Percentiles rank a stretch among this genome's conserved stretches.
Evolutionary conservation across 768 basidiomycete species (phyloP).

Genomic region (Termitomyces sp.): DNA sequence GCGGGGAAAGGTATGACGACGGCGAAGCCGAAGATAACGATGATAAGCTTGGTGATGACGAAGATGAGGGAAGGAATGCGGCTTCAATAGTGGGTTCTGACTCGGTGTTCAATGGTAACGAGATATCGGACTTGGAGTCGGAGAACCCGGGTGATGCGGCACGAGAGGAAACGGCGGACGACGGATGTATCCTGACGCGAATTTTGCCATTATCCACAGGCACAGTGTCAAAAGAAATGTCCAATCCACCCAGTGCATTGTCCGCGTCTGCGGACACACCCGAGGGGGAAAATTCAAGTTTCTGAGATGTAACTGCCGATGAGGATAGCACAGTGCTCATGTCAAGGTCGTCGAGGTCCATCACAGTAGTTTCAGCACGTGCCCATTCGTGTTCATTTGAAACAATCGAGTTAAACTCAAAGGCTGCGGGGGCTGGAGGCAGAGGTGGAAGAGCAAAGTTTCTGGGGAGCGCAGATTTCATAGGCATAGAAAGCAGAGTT

Average conservation of each 20-base stretch:
- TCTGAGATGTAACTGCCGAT: constrained; percentile 34
- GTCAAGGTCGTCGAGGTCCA: constrained; percentile 46
- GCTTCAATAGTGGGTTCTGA: constrained; percentile 19
- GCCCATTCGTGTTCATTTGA: constrained; percentile 58
- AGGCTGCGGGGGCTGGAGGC: constrained; percentile 40
- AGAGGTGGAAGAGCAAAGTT: constrained; percentile 51
- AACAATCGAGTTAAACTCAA: constrained; percentile 45
- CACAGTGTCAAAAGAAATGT: constrained; percentile 71
- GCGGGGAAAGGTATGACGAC: constrained; percentile 35
- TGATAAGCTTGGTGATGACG: constrained; percentile 7
- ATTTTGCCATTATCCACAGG: constrained; percentile 67
- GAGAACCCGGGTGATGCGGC: constrained; percentile 32
- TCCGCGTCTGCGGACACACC: constrained; percentile 39
- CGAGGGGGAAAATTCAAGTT: constrained; percentile 57
- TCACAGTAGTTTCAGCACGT: constrained; percentile 35
- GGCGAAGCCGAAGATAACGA: constrained; percentile 25
- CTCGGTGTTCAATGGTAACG: constrained; percentile 26
- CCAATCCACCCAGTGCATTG: constrained; percentile 52
- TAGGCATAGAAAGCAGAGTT: constrained; percentile 65
- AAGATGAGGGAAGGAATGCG: constrained; percentile 25
- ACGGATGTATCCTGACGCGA: constrained; percentile 68
- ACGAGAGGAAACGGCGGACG: constrained; percentile 43
- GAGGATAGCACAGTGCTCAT: constrained; percentile 28
- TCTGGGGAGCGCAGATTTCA: constrained; percentile 51
- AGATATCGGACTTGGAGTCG: constrained; percentile 21